Evolutionary conservation across 192 early-diverging fungal species (phyloP).

Genomic region (Coemansia sp.): DNA sequence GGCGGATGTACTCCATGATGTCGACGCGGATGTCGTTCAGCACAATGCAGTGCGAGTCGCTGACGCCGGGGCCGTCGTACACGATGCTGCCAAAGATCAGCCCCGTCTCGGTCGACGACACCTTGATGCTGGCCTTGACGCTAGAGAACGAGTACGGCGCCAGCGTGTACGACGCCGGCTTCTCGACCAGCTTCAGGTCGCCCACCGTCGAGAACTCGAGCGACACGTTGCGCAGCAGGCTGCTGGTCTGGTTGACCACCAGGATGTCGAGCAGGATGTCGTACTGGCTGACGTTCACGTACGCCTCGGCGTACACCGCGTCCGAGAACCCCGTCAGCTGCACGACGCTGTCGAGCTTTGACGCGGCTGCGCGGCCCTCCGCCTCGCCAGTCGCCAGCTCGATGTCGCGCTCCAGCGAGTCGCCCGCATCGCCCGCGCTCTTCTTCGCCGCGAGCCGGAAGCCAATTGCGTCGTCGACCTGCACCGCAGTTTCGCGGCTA

Average conservation of each 20-base stretch:
- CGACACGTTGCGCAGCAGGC: conserved; percentile 94
- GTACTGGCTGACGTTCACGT: conserved; percentile 95
- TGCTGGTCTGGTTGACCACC: conserved; percentile 93
- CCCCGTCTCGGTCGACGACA: conserved; percentile 96
- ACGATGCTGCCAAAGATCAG: conserved; percentile 99
- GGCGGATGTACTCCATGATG: conserved; percentile 99
- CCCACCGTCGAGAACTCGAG: conserved; percentile 98
- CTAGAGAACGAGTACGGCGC: conserved; percentile 90
- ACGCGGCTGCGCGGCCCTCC: conserved; percentile 71
- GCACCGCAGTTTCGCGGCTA: conserved; percentile 49
- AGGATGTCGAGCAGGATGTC: conserved; percentile 95
- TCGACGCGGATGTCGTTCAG: conserved; percentile 98
- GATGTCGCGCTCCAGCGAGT: conserved; percentile 83
- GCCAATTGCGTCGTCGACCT: conserved; percentile 83
- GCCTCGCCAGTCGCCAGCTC: conserved; percentile 81
- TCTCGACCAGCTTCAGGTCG: conserved; percentile 95
- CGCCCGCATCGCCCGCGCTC: conserved; percentile 55
- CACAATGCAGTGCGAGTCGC: conserved; percentile 87
- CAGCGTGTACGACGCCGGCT: conserved; percentile 80
- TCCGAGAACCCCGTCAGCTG: conserved; percentile 98
- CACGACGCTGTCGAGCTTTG: conserved; percentile 89
- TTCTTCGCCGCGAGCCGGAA: conserved; percentile 86
- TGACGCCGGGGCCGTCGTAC: conserved; percentile 91
- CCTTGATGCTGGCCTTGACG: conserved; percentile 97
- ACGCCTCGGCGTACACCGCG: conserved; percentile 98